Base-by-base conservation (phyloP, 768 basidiomycete species). In the Naganishia vaughanmartiniae region DNA sequence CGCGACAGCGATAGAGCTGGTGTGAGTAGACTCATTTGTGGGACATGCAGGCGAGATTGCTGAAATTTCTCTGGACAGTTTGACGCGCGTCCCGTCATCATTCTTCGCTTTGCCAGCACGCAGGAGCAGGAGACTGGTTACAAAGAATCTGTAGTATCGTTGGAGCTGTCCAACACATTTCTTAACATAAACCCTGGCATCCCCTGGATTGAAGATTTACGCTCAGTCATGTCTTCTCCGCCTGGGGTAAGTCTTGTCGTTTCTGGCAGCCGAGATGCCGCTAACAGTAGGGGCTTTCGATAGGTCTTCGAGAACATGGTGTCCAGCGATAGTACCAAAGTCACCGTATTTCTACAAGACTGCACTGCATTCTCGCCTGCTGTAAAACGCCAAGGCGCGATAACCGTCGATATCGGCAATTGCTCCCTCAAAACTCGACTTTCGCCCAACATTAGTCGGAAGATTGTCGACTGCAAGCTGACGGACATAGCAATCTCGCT, bases 301-400 rank as follows among this genome's bases (percentile, higher is more conserved):
- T 71, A 88, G 93, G 89, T 90, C 0, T 99, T 99, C 76, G 94
- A 94, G 79, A 86, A 92, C 28, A 93, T 96, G 15, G 87, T 93
- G 19, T 96, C 96, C 0, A 92, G 85, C 67, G 96, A 98, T 78
- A 83, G 89, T 53, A 97, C 93, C 7, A 83, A 84, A 14, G 81
- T 97, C 30, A 83, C 84, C n/a, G 71, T 94, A 39, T 86, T 85
- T 72, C 75, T 93, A 26, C 70, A 83, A 21, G 89, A 93, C 74
- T 86, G 87, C 12, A 90, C 91, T 0, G 74, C 91, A 14, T 87
- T 88, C 60, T 70, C 86, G 0, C 82, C 86, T 26, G 85, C 85
- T 86, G 0, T 78, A 0, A 66, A 56, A 17, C n/a, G n/a, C 17
- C 42, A 30, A 12, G 67, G 67, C 39, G 67, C 68, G 1, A 48